Base-by-base conservation (phyloP, 352 stramenopile species). In the Phytopythium mirpurense region DNA sequence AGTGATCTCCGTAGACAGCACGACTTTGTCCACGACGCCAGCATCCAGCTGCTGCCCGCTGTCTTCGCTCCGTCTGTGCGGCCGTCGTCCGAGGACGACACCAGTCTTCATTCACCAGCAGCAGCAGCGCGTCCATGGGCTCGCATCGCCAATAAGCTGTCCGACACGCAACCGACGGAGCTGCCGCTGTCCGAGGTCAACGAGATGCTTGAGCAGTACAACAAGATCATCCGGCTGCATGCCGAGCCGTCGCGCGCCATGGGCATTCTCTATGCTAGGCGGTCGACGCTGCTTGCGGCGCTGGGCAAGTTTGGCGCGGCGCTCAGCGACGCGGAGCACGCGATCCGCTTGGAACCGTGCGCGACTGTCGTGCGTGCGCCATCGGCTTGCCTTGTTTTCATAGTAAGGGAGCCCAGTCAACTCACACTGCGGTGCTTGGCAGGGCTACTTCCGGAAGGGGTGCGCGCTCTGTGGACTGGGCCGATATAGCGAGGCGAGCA, bases 381-480 rank as follows among this genome's bases (percentile, higher is more conserved):
- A 7, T 18, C 18, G 10, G 2, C 15, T 34, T 16, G 50, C 12
- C 23, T 0, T 24, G 26, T 47, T 40, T 0, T 19, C 26, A 1
- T 15, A 5, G 31, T n/a, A n/a, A n/a, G n/a, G n/a, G 3, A 31
- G 0, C 3, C 32, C 23, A 41, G 29, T 19, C 21, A 51, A 24
- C 51, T 51, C 2, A 41, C 14, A 34, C 32, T 32, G 26, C 36
- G n/a, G n/a, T 41, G n/a, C 19, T 16, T 23, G 54, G 16, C 40
- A 90, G 79, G 77, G 68, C 11, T 88, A 88, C 47, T 90, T 78
- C 51, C 80, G 80, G 18, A 84, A 83, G 47, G 77, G 80, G 14
- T 86, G 66, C 50, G 80, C 80, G 9, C 43, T 90, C 11, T 88
- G 66, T 38, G 74, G 65, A 3, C 55, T 88, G 29, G 50, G 59